A percentile compares a stretch with the other conserved stretches of the same genome.
Evolutionary conservation across 768 basidiomycete species (phyloP).

Genomic region (Termitomyces sp.): DNA sequence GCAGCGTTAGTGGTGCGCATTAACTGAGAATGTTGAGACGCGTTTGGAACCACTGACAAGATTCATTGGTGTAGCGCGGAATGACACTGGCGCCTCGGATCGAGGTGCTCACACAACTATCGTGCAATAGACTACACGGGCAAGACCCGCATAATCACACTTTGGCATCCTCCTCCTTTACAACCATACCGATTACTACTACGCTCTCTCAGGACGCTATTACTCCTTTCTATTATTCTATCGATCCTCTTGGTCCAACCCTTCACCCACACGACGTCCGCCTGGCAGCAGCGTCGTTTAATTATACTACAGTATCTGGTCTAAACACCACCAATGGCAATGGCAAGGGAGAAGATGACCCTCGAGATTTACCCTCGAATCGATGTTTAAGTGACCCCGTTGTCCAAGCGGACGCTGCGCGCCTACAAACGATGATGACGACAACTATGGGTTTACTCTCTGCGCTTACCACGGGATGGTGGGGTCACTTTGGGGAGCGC

Average conservation of each 20-base stretch:
- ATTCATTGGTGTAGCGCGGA: constrained; percentile 52
- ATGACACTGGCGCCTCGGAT: constrained; percentile 83
- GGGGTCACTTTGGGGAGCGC: constrained; percentile 81
- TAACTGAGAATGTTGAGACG: background rate
- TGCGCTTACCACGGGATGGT: constrained; percentile 85
- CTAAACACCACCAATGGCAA: constrained; percentile 8
- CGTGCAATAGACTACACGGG: constrained; percentile 55
- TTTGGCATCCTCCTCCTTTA: constrained; percentile 12
- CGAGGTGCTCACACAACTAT: constrained; percentile 75
- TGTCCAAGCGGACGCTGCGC: constrained; percentile 69
- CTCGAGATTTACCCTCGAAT: constrained; percentile 30
- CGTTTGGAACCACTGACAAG: constrained; percentile 6
- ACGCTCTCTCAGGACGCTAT: constrained; percentile 8
- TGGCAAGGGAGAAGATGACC: constrained; percentile 30
- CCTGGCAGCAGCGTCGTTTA: background rate
- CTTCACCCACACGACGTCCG: constrained; percentile 16
- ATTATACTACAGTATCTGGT: constrained; percentile 6
- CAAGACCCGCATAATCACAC: constrained; percentile 39
- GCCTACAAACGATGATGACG: constrained; percentile 72
- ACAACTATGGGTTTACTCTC: constrained; percentile 77
- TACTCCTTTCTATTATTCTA: constrained; percentile 21
- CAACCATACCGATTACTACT: constrained; percentile 4
- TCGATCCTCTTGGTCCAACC: constrained; percentile 30
- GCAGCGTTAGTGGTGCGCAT: constrained; percentile 61
- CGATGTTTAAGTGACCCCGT: constrained; percentile 43